Base-by-base conservation (phyloP, 208 protist species). In the Trypanosoma theileri region DNA sequence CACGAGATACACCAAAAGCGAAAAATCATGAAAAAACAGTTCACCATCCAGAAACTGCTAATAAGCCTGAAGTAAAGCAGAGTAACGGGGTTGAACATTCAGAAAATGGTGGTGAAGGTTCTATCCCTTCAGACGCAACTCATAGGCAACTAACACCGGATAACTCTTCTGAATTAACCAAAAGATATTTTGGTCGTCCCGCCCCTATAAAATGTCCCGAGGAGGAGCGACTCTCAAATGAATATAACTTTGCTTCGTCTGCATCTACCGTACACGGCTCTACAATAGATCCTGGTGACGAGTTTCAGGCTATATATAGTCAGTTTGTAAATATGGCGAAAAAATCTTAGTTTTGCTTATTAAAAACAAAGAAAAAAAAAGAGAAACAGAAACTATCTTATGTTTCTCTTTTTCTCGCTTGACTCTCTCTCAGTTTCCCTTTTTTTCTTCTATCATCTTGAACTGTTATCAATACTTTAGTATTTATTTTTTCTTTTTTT, bases 251-350 rank as follows among this genome's bases (percentile, higher is more conserved):
- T 62, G 24, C 60, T 16, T 22, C 64, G 19, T 3, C 52, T 54
- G 24, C 71, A 46, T 35, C 9, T 61, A 60, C 53, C 0, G 41
- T 3, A 26, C 17, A 2, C 45, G 57, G 41, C 9, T 11, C 40
- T 11, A 48, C 22, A 40, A 50, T 40, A 17, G 62, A 57, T 21
- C 53, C 55, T 31, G 63, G 68, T 51, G 74, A 79, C 16, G 68
- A 75, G 19, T 80, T 80, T 69, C 50, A 71, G 17, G 46, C 48
- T 21, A 75, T 80, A 61, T 80, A 66, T 56, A 76, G 59, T 45
- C 44, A 76, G 45, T 76, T 79, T 70, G 19, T 79, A 21, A 46
- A 55, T 2, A 52, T 35, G 12, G 44, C 22, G 21, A 53, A 42
- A 31, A 3, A 45, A n/a, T 22, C n/a, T 56, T 56, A 56, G 52